These are phyloP conservation scores for Quercus tomentella DNA, from an alignment of 331 rosid genomes.

Conservation along the genomic window DNA sequence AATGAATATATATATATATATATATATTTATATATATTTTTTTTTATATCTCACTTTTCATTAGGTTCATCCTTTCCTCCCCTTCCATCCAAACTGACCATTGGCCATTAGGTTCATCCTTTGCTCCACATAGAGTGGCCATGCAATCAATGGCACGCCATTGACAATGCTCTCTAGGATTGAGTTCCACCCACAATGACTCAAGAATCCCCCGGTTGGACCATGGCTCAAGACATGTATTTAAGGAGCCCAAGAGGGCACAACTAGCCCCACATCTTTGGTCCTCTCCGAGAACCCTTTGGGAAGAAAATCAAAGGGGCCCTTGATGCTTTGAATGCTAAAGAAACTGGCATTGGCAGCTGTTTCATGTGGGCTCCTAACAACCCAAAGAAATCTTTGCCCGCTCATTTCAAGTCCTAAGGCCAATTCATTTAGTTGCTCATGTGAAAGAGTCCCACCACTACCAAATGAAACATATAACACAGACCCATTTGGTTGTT, in stretches of 20 bases:
- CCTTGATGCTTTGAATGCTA: background rate
- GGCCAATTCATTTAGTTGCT: too few species aligned
- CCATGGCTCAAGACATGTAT: too few species aligned
- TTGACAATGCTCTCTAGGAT: background rate
- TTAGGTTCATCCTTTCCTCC: background rate
- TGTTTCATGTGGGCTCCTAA: background rate
- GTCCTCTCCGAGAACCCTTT: too few species aligned
- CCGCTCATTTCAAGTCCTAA: too few species aligned
- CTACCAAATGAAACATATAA: conserved; percentile 1
- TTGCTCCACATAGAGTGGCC: background rate
- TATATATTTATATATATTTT: too few species aligned
- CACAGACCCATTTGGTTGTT: background rate
- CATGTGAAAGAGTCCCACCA: background rate
- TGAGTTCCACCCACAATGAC: background rate
- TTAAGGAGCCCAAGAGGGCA: too few species aligned
- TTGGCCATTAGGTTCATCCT: background rate
- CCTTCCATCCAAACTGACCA: background rate
- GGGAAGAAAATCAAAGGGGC: background rate
- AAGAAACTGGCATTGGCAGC: background rate
- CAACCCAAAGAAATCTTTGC: too few species aligned
- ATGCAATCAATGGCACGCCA: background rate
- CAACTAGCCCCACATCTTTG: too few species aligned
- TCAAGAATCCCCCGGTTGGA: too few species aligned
- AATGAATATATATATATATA: too few species aligned
- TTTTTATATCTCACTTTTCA: too few species aligned